phyloP scores from a whole-genome alignment of 768 basidiomycete genomes.

The Leccinum incarnatum region DNA sequence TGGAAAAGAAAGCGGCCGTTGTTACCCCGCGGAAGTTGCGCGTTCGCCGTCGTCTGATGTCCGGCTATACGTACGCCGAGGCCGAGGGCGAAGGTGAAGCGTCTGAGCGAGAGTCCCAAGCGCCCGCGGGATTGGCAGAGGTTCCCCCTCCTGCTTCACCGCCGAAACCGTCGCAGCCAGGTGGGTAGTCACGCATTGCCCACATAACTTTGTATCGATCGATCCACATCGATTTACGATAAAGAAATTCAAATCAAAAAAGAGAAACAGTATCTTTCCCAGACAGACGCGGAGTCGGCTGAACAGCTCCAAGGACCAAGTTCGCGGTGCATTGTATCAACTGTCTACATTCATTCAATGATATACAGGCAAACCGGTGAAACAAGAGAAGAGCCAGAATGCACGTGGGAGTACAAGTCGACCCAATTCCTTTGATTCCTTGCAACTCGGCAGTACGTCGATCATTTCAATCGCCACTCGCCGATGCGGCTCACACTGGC shows the following conservation, averaged over 20 bases:
- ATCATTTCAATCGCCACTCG: not conserved
- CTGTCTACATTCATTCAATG: not conserved
- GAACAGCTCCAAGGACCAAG: not conserved
- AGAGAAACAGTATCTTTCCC: conserved; percentile 1
- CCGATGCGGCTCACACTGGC: not conserved
- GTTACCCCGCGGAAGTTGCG: not conserved
- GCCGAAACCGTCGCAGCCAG: not conserved
- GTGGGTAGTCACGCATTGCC: not conserved
- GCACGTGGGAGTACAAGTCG: not conserved
- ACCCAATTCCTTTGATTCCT: not conserved
- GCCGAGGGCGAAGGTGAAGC: not conserved
- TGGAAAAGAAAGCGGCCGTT: conserved; percentile 8
- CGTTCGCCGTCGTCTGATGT: conserved; percentile 5
- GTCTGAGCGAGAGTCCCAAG: conserved; percentile 2
- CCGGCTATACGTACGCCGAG: conserved; percentile 4
- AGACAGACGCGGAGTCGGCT: not conserved
- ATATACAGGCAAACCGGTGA: conserved; percentile 14
- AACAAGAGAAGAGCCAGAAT: conserved; percentile 14
- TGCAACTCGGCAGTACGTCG: conserved; percentile 14
- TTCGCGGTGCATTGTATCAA: not conserved
- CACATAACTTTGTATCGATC: not conserved
- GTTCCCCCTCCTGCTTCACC: conserved; percentile 1
- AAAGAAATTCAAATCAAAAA: conserved; percentile 3
- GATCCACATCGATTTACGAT: not conserved
- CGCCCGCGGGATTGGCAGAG: not conserved